Base-by-base conservation (phyloP, 371 early-diverging fungal species). In the Lichtheimia hyalospora region DNA sequence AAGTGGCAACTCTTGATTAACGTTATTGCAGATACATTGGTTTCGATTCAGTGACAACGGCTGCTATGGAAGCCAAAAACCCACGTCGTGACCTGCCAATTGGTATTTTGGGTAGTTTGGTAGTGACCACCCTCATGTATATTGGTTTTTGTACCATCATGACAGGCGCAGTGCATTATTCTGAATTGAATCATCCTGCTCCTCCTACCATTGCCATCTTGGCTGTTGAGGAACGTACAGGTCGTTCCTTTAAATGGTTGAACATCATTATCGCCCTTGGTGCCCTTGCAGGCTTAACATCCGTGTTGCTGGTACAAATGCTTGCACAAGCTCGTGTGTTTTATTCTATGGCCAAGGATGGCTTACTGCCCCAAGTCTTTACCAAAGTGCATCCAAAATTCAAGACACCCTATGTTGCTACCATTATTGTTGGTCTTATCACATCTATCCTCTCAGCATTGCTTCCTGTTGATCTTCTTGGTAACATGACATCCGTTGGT, bases 321-420 rank as follows among this genome's bases (percentile, higher is more conserved):
- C 78, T 94, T 63, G 92, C 84, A 18, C 95, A 95, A 73, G 88
- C 96, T 2, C 92, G 95, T 57, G 92, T 96, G 41, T 90, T 95
- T 58, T 88, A 86, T 56, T 73, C 91, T 24, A 94, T 96, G 95
- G 91, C 95, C 20, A 68, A 80, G 48, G 95, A 94, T 72, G 95
- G 95, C 8, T 73, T 94, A 25, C 74, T 94, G 13, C 95, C 95
- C 4, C 55, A 75, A 6, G 55, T 81, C 20, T 89, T 94, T 62
- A 80, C 86, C 49, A 82, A 81, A 25, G 68, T 93, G n/a, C 84
- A 89, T 60, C 81, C 84, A 16, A 58, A 67, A 1, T 84, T 79
- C 74, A 73, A 84, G 69, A 94, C 93, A 0, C 95, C 96, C 14
- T 86, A 86, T 46, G 60, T 90, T 12, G 74, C 92, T 23, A 92